These are phyloP conservation scores for Aphelidium insulamus DNA, from an alignment of 371 early-diverging fungal species.

Conservation along the genomic window DNA sequence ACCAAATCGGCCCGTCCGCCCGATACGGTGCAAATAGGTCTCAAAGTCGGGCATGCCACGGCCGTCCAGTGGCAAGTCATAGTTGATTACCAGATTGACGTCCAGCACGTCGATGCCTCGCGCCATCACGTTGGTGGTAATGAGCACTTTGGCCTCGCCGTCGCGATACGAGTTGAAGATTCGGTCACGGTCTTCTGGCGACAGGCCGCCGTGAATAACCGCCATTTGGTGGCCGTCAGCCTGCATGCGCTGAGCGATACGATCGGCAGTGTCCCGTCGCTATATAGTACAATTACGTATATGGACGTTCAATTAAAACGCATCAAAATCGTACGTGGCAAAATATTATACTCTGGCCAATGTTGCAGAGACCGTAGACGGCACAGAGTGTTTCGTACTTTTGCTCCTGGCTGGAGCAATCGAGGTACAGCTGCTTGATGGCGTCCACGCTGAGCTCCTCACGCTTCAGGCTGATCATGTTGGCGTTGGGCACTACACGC, in stretches of 20 bases:
- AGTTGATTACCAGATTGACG: slow-evolving; percentile 94
- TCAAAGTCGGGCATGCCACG: slow-evolving; percentile 49
- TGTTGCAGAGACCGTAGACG: slow-evolving; percentile 73
- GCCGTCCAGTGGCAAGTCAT: slow-evolving; percentile 64
- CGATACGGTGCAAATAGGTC: slow-evolving; percentile 96
- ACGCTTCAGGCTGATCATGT: slow-evolving; percentile 57
- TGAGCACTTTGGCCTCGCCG: slow-evolving; percentile 78
- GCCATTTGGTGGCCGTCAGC: slow-evolving; percentile 62
- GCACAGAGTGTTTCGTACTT: slow-evolving; percentile 60
- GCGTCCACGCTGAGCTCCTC: slow-evolving; percentile 83
- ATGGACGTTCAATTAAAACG: neutral
- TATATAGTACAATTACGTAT: slow-evolving; percentile 5
- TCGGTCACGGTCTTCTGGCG: slow-evolving; percentile 57
- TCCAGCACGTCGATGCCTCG: slow-evolving; percentile 95
- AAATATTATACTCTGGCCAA: slow-evolving; percentile 96
- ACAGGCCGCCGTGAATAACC: slow-evolving; percentile 71
- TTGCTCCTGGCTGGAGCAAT: slow-evolving; percentile 48
- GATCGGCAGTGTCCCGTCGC: slow-evolving; percentile 61
- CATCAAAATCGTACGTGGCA: slow-evolving; percentile 28
- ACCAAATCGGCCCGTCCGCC: slow-evolving; percentile 96
- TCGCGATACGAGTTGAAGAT: slow-evolving; percentile 83
- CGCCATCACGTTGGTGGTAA: slow-evolving; percentile 88
- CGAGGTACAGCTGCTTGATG: slow-evolving; percentile 94
- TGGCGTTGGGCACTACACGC: slow-evolving; percentile 47
- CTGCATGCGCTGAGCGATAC: slow-evolving; percentile 46